Base-by-base conservation (phyloP, 2,329 filamentous ascomycete species). In the Trichoderma sp. region DNA sequence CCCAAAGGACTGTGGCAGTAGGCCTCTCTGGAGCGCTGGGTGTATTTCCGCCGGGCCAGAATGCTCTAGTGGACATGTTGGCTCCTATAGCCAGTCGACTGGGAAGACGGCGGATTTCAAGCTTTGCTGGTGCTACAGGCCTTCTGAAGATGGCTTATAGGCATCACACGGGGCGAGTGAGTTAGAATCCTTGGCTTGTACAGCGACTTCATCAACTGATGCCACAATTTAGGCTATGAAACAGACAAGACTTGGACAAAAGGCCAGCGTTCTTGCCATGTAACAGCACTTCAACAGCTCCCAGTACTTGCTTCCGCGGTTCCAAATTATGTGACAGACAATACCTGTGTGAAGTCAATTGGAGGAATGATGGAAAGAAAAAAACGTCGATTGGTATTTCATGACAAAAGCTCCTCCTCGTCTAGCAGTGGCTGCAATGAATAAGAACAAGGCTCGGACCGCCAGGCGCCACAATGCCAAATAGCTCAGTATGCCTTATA, bases 1-100 rank as follows among this genome's bases (percentile, higher is more conserved):
- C 84, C 75, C 82, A 80, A 69, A 82, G 65, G 68, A 83, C 70
- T 69, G 72, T 73, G 68, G 73, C 75, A 32, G 54, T 18, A 10
- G 64, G 64, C 21, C 54, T 59, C 39, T 49, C 37, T 59, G 39
- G 28, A 16, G 24, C 26, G 14, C 30, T 39, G 34, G 66, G 21
- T 13, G 26, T 30, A 7, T 49, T 26, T 51, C 51, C 66, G 21
- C 18, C 26, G 28, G 39, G 37, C 66, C 51, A 63, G 51, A 32
- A 24, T 64, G 52, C 24, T 49, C 30, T 52, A 30, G 49, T 37
- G 32, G 66, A 64, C 66, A 68, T 68, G 30, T 59, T 46, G 46
- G 18, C 32, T 58, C 59, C 24, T 68, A 58, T 24, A 54, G 51
- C 39, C 39, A 43, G 16, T 55, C 26, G 55, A 13, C 10, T 30